phyloP scores from a whole-genome alignment of 2,329 filamentous ascomycete species.

The Pseudogymnoascus sp. region DNA sequence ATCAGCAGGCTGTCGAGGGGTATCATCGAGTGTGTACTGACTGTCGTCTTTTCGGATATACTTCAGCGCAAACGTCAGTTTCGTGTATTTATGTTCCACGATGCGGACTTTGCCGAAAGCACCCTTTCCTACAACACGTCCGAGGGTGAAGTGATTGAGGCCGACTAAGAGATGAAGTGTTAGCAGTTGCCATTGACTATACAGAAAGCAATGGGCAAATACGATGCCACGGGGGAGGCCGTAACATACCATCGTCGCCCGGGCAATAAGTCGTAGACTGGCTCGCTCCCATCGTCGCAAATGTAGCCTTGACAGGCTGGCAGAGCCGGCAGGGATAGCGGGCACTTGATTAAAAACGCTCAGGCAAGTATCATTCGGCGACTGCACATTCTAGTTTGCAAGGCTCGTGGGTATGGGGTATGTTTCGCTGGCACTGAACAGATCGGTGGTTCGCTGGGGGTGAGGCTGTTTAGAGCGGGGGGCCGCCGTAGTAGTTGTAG shows the following conservation, averaged over 20 bases:
- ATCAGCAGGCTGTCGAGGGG: slow-evolving; percentile 14
- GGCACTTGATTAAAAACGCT: background rate
- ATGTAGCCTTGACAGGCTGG: background rate
- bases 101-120: slow-evolving; percentile 99
- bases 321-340: background rate
- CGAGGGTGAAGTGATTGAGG: slow-evolving; percentile 90
- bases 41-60: slow-evolving; percentile 99
- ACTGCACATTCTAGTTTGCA: background rate
- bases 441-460: background rate
- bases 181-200: background rate
- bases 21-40: slow-evolving; percentile 35
- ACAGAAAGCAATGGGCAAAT: background rate
- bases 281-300: background rate
- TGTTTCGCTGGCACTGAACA: background rate
- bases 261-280: background rate
- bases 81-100: slow-evolving; percentile 93
- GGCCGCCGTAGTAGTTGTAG: background rate
- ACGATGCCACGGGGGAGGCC: background rate
- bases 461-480: background rate
- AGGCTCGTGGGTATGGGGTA: background rate
- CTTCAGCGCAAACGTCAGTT: slow-evolving; percentile 89
- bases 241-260: background rate
- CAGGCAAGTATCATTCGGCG: background rate
- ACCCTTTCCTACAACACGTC: slow-evolving; percentile 93
- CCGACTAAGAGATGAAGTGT: slow-evolving; percentile 55